phyloP scores from a whole-genome alignment of 768 basidiomycete genomes.

The Tulasnella sp. region DNA sequence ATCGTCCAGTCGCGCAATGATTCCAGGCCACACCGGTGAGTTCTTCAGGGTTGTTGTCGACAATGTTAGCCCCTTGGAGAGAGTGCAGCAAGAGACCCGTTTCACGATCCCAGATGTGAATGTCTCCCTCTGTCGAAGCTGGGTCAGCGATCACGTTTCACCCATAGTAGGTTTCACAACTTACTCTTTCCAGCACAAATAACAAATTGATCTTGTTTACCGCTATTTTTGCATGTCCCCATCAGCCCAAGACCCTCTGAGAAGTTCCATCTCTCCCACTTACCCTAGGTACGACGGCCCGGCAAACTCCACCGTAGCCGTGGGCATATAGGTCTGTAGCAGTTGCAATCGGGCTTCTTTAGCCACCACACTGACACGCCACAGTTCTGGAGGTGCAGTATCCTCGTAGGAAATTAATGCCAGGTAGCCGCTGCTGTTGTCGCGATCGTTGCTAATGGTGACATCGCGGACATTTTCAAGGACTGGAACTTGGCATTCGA shows the following conservation, averaged over 20 bases:
- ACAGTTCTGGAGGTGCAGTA: slow-evolving; percentile 68
- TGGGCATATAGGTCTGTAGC: slow-evolving; percentile 67
- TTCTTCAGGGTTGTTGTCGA: slow-evolving; percentile 45
- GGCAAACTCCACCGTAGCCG: slow-evolving; percentile 55
- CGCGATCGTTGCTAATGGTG: slow-evolving; percentile 41
- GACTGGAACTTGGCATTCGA: slow-evolving; percentile 66
- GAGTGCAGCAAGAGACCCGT: slow-evolving; percentile 56
- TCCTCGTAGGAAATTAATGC: slow-evolving; percentile 66
- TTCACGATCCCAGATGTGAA: slow-evolving; percentile 80
- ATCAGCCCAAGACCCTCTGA: neutral
- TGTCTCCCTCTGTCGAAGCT: slow-evolving; percentile 44
- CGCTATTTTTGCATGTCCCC: slow-evolving; percentile 20
- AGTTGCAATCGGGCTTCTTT: slow-evolving; percentile 23
- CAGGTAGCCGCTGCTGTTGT: slow-evolving; percentile 31
- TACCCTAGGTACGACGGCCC: slow-evolving; percentile 69
- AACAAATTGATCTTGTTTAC: slow-evolving; percentile 65
- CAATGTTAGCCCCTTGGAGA: slow-evolving; percentile 30
- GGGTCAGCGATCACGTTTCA: neutral
- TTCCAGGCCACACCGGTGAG: slow-evolving; percentile 78
- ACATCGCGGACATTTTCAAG: slow-evolving; percentile 64
- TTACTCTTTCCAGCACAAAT: slow-evolving; percentile 59
- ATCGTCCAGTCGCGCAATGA: slow-evolving; percentile 40
- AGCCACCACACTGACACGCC: slow-evolving; percentile 50
- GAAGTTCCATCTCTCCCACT: neutral
- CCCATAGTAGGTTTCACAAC: neutral